Conservation (phyloP, 768 basidiomycete species). For the Xerocomellus intermedius region DNA sequence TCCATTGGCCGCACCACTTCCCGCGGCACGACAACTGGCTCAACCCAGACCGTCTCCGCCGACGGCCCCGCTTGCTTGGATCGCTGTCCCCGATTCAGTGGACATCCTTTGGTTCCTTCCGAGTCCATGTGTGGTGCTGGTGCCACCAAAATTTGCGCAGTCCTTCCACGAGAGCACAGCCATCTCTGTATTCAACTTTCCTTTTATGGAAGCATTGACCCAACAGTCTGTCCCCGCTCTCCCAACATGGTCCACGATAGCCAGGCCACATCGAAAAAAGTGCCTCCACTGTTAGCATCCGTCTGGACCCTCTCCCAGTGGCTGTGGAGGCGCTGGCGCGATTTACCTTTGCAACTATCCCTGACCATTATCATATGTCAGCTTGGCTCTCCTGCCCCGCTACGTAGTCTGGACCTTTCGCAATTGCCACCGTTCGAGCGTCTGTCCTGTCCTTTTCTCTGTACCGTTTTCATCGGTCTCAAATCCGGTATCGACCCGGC, state of each 20-base stretch:
- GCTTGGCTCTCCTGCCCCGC: not conserved
- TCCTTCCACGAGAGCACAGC: not conserved
- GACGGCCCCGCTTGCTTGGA: constrained; percentile 27
- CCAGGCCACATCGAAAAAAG: not conserved
- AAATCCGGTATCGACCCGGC: constrained; percentile 15
- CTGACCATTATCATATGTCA: not conserved
- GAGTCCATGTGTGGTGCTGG: not conserved
- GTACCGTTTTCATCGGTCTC: constrained; percentile 1
- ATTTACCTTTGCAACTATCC: constrained; percentile 24
- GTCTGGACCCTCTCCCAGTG: constrained; percentile 13
- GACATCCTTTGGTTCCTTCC: constrained; percentile 17
- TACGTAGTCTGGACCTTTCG: not conserved
- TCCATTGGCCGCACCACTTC: constrained; percentile 28
- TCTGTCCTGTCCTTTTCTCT: not conserved
- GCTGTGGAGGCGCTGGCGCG: constrained; percentile 18
- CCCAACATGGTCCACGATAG: constrained; percentile 5
- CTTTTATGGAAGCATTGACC: constrained; percentile 24
- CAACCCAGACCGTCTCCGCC: constrained; percentile 26
- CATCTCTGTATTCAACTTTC: constrained; percentile 27
- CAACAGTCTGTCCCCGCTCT: constrained; percentile 15
- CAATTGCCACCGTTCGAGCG: not conserved
- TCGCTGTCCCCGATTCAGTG: too few relatives aligned
- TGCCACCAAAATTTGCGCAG: constrained; percentile 9
- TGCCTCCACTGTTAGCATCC: not conserved
- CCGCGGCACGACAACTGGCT: constrained; percentile 28